Evolutionary conservation across 2,329 filamentous ascomycete species (phyloP).

Genomic region (Emergomyces orientalis): DNA sequence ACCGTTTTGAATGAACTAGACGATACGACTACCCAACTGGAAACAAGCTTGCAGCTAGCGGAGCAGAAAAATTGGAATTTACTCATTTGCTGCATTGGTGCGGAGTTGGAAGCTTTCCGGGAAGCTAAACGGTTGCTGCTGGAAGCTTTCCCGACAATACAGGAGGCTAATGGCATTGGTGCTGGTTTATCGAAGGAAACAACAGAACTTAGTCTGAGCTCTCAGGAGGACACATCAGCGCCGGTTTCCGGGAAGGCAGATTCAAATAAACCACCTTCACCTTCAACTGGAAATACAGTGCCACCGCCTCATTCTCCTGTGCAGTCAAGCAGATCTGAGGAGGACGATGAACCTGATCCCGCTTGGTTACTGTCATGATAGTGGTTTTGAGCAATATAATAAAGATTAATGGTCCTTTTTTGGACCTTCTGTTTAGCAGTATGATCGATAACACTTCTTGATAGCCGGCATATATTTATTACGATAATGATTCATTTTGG

Average conservation of each 20-base stretch:
- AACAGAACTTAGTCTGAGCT: neutral
- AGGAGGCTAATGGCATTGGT: slow-evolving; percentile 2
- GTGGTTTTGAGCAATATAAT: neutral
- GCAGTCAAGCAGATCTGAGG: slow-evolving; percentile 23
- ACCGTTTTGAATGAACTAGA: slow-evolving; percentile 40
- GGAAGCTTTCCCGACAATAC: slow-evolving; percentile 23
- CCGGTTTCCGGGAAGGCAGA: neutral
- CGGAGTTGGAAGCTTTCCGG: slow-evolving; percentile 49
- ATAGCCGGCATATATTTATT: too few species aligned
- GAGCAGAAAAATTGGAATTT: slow-evolving; percentile 51
- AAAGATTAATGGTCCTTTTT: neutral
- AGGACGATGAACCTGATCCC: slow-evolving; percentile 36
- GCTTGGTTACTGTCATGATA: slow-evolving; percentile 32
- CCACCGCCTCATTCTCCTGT: neutral
- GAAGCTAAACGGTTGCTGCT: slow-evolving; percentile 32
- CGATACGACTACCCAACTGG: slow-evolving; percentile 37
- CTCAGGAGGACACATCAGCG: neutral
- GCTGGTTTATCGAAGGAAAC: neutral
- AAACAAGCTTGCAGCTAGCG: slow-evolving; percentile 43
- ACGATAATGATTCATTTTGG: neutral
- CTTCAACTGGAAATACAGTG: neutral
- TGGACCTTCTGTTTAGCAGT: neutral
- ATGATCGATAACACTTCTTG: neutral
- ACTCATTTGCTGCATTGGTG: slow-evolving; percentile 52
- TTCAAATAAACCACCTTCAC: neutral